Evolutionary conservation across 2,329 filamentous ascomycete species (phyloP).

Genomic region (Rutstroemia sydowiana): DNA sequence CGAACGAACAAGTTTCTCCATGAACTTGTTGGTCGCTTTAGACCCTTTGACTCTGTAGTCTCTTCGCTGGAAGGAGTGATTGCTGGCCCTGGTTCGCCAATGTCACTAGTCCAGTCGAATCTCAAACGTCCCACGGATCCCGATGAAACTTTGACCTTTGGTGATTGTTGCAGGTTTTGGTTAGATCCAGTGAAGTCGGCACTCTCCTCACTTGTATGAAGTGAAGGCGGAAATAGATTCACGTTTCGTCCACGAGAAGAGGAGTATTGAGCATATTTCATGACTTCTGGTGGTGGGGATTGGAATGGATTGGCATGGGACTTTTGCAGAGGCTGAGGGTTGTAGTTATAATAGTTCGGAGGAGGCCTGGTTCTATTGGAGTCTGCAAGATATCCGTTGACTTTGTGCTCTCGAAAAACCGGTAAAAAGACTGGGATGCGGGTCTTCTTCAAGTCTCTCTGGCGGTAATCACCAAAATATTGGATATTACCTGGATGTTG

Average conservation of each 20-base stretch:
- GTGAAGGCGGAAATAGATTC: conserved; percentile 7
- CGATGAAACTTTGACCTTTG: neutral
- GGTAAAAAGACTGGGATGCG: conserved; percentile 24
- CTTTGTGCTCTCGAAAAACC: conserved; percentile 20
- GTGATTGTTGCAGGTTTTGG: neutral
- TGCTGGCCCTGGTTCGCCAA: conserved; percentile 14
- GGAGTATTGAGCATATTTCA: neutral
- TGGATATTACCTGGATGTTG: conserved; percentile 25
- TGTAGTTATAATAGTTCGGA: conserved; percentile 8
- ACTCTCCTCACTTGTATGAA: conserved; percentile 9
- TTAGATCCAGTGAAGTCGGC: conserved; percentile 8
- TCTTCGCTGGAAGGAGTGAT: neutral
- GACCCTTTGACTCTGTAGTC: neutral
- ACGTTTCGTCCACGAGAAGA: conserved; percentile 3
- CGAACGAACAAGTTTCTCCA: conserved; percentile 15
- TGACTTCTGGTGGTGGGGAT: conserved; percentile 21
- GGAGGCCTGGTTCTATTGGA: conserved; percentile 20
- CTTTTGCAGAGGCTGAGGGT: conserved; percentile 17
- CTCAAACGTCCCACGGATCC: neutral
- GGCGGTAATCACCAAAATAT: conserved; percentile 23
- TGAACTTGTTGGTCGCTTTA: conserved; percentile 15
- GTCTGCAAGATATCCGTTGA: conserved; percentile 28
- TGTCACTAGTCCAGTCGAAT: conserved; percentile 17
- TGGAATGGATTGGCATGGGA: conserved; percentile 26
- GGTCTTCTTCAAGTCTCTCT: conserved; percentile 23